These are phyloP conservation scores for Acephala macrosclerotiorum DNA, from an alignment of 2,329 filamentous ascomycete species.

Conservation along the genomic window DNA sequence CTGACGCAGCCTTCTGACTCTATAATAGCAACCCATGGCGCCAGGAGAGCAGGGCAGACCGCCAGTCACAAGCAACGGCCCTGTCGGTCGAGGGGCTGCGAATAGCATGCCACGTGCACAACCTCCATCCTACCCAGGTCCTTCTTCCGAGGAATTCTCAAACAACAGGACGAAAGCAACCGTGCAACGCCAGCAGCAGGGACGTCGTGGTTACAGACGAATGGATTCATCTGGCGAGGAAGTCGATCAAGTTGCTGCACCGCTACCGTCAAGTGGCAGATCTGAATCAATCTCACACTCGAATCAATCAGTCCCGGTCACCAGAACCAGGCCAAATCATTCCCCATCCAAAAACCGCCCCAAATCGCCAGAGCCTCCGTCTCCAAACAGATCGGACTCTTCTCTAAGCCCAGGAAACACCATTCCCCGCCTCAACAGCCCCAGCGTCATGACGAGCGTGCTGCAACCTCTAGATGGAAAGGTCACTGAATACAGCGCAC, in stretches of 20 bases:
- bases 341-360: not conserved
- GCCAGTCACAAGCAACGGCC: conserved; percentile 14
- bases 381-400: not conserved
- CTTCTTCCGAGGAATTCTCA: conserved; percentile 9
- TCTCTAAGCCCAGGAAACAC: not conserved
- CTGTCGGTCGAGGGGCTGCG: conserved; percentile 3
- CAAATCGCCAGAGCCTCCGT: not conserved
- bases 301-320: conserved; percentile 11
- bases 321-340: conserved; percentile 12
- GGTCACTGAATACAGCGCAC: conserved; percentile 18
- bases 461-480: conserved; percentile 21
- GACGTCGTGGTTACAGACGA: conserved; percentile 22
- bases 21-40: conserved; percentile 14
- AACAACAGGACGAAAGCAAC: conserved; percentile 11
- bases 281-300: not conserved
- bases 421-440: conserved; percentile 19
- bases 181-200: conserved; percentile 12
- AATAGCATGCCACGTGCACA: not conserved
- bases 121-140: conserved; percentile 23
- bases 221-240: conserved; percentile 12
- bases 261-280: not conserved
- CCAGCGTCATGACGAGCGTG: conserved; percentile 22
- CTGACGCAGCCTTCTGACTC: conserved; percentile 4
- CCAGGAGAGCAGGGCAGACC: conserved; percentile 9
- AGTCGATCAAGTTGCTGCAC: not conserved